A percentile compares a stretch with the other conserved stretches of the same genome.
Conservation (phyloP, 805 yeast genomes). For the Ogataea neopini region DNA sequence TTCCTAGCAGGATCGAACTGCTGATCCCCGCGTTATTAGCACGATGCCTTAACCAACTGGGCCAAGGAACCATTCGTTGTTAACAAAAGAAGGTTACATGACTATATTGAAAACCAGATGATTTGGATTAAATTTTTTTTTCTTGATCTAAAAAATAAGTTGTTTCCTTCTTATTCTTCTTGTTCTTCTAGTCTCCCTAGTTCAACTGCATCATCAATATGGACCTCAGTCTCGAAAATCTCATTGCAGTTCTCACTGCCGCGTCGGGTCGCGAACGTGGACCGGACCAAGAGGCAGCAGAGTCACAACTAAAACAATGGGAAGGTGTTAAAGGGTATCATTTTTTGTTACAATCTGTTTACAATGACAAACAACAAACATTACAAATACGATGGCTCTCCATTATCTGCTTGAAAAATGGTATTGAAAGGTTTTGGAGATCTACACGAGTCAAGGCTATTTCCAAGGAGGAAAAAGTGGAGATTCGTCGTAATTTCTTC, state of each 20-base stretch:
- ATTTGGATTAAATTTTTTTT: too few relatives aligned
- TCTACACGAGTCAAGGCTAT: slow-evolving; percentile 55
- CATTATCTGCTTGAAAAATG: slow-evolving; percentile 84
- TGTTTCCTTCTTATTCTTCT: not conserved
- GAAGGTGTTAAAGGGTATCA: slow-evolving; percentile 48
- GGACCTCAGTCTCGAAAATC: slow-evolving; percentile 29
- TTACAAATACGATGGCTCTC: slow-evolving; percentile 83
- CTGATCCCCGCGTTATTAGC: slow-evolving; percentile 60
- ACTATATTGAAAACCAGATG: too few relatives aligned
- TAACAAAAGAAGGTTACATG: too few relatives aligned
- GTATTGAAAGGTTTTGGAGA: slow-evolving; percentile 84
- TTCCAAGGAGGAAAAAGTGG: slow-evolving; percentile 64
- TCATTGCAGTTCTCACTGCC: slow-evolving; percentile 43
- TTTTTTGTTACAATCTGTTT: slow-evolving; percentile 46
- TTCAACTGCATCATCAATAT: slow-evolving; percentile 9
- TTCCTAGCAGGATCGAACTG: slow-evolving; percentile 89
- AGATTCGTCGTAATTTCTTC: slow-evolving; percentile 61
- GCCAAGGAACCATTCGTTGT: slow-evolving; percentile 37
- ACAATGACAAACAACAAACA: slow-evolving; percentile 57
- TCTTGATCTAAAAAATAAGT: not conserved
- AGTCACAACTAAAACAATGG: slow-evolving; percentile 69
- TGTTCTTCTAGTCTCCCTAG: not conserved
- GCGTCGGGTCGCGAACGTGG: slow-evolving; percentile 55
- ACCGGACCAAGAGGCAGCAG: slow-evolving; percentile 61
- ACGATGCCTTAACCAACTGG: slow-evolving; percentile 47